phyloP scores from a whole-genome alignment of 352 stramenopile genomes.

The Phytophthora pistaciae region DNA sequence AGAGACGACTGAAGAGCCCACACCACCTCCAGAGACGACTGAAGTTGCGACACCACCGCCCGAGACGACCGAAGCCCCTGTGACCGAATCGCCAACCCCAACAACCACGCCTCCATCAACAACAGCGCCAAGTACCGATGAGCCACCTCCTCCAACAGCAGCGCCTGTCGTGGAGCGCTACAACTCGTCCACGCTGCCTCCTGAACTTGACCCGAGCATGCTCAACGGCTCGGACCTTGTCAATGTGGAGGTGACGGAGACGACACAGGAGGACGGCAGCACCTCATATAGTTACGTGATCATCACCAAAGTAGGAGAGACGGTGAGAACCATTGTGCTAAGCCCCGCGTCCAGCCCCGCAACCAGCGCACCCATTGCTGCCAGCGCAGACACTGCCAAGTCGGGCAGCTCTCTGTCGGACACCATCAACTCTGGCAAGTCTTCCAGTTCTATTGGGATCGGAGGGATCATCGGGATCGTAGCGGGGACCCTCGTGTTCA shows the following conservation, averaged over 20 bases:
- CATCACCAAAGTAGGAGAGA: slow-evolving; percentile 36
- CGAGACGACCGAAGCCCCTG: not conserved
- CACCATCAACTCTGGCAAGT: not conserved
- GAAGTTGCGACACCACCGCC: not conserved
- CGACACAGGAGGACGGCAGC: slow-evolving; percentile 28
- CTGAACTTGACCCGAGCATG: slow-evolving; percentile 33
- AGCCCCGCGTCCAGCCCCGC: slow-evolving; percentile 2
- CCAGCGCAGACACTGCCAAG: slow-evolving; percentile 3
- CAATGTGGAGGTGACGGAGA: slow-evolving; percentile 46
- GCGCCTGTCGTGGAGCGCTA: slow-evolving; percentile 35
- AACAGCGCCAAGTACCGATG: not conserved
- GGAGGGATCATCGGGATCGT: slow-evolving; percentile 20
- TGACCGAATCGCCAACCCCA: not conserved
- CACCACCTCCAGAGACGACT: not conserved
- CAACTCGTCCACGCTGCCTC: slow-evolving; percentile 50
- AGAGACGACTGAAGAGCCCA: not conserved
- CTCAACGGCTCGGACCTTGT: slow-evolving; percentile 50
- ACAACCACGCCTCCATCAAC: slow-evolving; percentile 7
- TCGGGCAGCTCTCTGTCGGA: not conserved
- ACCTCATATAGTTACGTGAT: slow-evolving; percentile 47
- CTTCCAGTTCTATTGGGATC: slow-evolving; percentile 8
- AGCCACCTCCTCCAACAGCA: slow-evolving; percentile 1
- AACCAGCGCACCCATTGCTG: slow-evolving; percentile 1
- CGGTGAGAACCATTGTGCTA: slow-evolving; percentile 21
- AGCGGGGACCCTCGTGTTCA: slow-evolving; percentile 17